These are phyloP conservation scores for Aureobasidium sp. DNA, from an alignment of 2,329 filamentous ascomycete genomes.

Conservation along the genomic window DNA sequence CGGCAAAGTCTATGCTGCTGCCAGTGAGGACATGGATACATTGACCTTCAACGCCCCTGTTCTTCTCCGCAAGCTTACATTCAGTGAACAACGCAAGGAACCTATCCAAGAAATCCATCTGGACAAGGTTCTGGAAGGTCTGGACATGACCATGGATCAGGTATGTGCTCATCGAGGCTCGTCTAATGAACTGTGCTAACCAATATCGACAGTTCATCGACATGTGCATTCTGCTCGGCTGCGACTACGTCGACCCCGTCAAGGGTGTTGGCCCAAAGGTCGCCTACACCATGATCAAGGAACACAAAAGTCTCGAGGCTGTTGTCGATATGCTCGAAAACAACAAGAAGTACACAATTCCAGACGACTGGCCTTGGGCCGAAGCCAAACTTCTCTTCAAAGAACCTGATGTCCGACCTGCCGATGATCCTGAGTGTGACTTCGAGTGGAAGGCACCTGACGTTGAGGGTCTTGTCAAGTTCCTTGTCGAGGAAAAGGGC, in stretches of 20 bases:
- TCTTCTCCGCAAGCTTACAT: slow-evolving; percentile 83
- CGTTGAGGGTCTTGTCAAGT: slow-evolving; percentile 79
- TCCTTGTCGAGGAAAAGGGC: slow-evolving; percentile 86
- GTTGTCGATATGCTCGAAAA: slow-evolving; percentile 74
- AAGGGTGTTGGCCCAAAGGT: slow-evolving; percentile 90
- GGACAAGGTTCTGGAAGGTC: slow-evolving; percentile 74
- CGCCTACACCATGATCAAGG: slow-evolving; percentile 86
- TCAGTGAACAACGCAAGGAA: slow-evolving; percentile 94
- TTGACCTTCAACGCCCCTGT: slow-evolving; percentile 92
- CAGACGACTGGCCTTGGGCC: slow-evolving; percentile 93
- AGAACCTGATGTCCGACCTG: slow-evolving; percentile 75
- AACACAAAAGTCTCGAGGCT: slow-evolving; percentile 79
- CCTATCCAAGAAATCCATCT: slow-evolving; percentile 93
- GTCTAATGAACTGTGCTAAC: background rate
- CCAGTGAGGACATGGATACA: slow-evolving; percentile 98
- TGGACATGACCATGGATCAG: slow-evolving; percentile 81
- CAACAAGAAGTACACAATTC: slow-evolving; percentile 72
- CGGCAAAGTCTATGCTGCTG: slow-evolving; percentile 93
- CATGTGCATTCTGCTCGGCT: slow-evolving; percentile 92
- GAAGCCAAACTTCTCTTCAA: slow-evolving; percentile 91
- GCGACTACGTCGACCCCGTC: slow-evolving; percentile 94
- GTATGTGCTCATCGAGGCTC: slow-evolving; percentile 36
- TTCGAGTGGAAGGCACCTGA: slow-evolving; percentile 98
- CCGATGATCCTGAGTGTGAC: slow-evolving; percentile 80
- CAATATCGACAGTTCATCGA: slow-evolving; percentile 69